A percentile compares a stretch with the other conserved stretches of the same genome.
These are phyloP conservation scores for Trametes cubensis DNA, from an alignment of 768 basidiomycete species.

Conservation along the genomic window DNA sequence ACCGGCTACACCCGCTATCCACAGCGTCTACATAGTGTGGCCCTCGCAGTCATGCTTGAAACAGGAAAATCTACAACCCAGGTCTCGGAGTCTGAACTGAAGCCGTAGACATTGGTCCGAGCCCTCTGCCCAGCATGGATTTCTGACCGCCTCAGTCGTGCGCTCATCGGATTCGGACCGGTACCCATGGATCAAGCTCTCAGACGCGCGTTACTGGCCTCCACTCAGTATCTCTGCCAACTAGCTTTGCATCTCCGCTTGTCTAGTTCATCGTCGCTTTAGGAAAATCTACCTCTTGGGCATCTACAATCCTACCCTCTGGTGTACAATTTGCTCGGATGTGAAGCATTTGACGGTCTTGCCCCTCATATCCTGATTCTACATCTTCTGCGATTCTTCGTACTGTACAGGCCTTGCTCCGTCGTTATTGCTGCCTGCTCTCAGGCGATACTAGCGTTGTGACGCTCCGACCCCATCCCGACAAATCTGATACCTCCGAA, in stretches of 20 bases:
- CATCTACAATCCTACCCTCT: too few species aligned
- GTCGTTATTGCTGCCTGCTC: not conserved
- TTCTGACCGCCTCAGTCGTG: not conserved
- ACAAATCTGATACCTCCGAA: not conserved
- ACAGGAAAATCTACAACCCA: slow-evolving; percentile 1
- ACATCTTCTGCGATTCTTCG: not conserved
- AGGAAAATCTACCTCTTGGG: too few species aligned
- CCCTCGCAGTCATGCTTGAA: not conserved
- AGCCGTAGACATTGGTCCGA: slow-evolving; percentile 10
- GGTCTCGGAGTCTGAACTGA: slow-evolving; percentile 13
- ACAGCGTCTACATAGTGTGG: slow-evolving; percentile 4
- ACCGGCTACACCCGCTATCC: slow-evolving; percentile 1
- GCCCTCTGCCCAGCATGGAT: slow-evolving; percentile 1
- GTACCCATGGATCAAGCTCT: not conserved
- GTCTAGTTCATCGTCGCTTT: not conserved
- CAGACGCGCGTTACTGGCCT: not conserved
- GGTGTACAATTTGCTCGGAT: slow-evolving; percentile 3
- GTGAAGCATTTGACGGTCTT: too few species aligned
- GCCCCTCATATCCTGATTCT: not conserved
- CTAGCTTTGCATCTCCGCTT: not conserved
- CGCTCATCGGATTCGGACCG: slow-evolving; percentile 19
- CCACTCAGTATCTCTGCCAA: slow-evolving; percentile 1
- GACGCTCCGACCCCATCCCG: not conserved
- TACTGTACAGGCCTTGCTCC: not conserved
- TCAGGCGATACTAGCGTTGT: too few species aligned